Base-by-base conservation (phyloP, 148 eudicot species). In the Vaccinium macrocarpon region DNA sequence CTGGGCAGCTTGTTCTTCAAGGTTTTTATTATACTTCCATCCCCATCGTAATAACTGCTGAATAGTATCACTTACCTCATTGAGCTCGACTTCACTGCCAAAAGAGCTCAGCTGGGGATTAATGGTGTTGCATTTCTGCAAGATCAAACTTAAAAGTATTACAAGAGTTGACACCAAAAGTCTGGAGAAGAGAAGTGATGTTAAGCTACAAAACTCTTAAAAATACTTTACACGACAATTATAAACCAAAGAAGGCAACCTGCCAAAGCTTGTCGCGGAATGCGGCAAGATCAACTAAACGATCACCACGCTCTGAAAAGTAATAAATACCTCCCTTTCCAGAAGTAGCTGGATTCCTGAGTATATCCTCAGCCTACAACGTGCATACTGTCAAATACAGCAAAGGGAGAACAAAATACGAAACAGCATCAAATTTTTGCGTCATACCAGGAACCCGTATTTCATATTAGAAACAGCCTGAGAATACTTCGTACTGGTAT, bases 1-100 rank as follows among this genome's bases (percentile, higher is more conserved):
- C 86, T 97, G 99, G 71, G 99, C 96, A 86, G 96, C 99, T 84
- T 95, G 98, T 86, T 97, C 99, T 90, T 97, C 99, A 80, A 95
- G 93, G 89, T 97, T 97, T 86, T 89, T 92, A 89, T 97, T 97
- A 93, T 95, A 94, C 84, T 93, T 93, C 98, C 97, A 97, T 85
- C 92, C 98, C 99, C 98, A 97, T 88, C 98, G 88, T 81, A 95
- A 89, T 85, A 97, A 86, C 82, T 94, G 94, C 68, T 93, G 98
- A 79, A 95, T 89, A 16, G 87, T 87, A 83, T 91, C 97, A 85
- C 94, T 90, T 86, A 92, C 85, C 82, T 93, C 98, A 79, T 87
- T 92, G 80, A 96, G 91, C 93, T 96, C 99, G 46, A 84, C 89
- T 87, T 93, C 97, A 93, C 88, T 90, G 56, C 90, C 92, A 71